Base-by-base conservation (phyloP, 2,329 filamentous ascomycete species). In the Trichoderma brevicompactum region DNA sequence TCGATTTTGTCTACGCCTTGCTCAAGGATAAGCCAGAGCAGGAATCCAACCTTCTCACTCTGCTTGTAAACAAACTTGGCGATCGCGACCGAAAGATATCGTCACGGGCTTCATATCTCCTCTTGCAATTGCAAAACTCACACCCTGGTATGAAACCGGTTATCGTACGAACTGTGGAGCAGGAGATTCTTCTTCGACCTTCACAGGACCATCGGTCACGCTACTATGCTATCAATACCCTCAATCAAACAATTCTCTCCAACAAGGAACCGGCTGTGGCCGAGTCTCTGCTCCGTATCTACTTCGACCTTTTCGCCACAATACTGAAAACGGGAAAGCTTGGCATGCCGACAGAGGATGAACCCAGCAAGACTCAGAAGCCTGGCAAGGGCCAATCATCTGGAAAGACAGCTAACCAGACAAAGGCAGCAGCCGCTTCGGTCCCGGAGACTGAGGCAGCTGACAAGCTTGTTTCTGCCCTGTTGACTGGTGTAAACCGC, bases 11-110 rank as follows among this genome's bases (percentile, higher is more conserved):
- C 43, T 98, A 89, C 75, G 93, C 94, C 68, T 82, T 99, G 44
- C 81, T 99, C 67, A 95, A 92, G 76, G 94, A 97, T 76, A 99
- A 97, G 79, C 94, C 95, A 0, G 95, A 99, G 77, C 95, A 99
- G 75, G 95, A 99, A 77, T 90, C 94, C 64, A 99, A 99, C 75
- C 81, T 99, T 68, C 82, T 99, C 67, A 89, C 94, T 62, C 82
- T 99, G 64, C 80, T 99, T 65, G 92, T 99, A 70, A 98, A 98
- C 82, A 99, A 99, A 78, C 86, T 99, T 32, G 94, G 96, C 72
- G 95, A 99, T 75, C 92, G 91, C 50, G 92, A 96, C 70, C 93
- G 93, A 75, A 99, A 98, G 78, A 96, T 99, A 72, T 90, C 95
- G 1, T 99, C 95, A 4, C 88, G 94, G 67, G 90, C 94, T 2